Evolutionary conservation across 2,329 filamentous ascomycete species (phyloP).

Genomic region (Arthrobotrys sinensis): DNA sequence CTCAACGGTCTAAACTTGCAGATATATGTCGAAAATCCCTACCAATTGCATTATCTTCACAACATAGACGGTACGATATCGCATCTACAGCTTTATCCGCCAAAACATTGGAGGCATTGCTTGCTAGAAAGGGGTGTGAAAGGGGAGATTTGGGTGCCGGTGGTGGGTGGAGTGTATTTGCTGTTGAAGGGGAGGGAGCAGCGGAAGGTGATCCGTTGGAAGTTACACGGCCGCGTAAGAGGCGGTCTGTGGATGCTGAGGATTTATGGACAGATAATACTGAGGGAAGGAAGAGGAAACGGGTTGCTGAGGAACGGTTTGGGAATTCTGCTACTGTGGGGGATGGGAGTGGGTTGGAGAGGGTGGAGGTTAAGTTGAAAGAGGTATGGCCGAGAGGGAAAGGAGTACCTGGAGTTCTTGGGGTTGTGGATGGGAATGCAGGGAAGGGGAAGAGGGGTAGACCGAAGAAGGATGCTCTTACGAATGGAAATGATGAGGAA

Average conservation of each 20-base stretch:
- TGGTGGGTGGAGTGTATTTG: constrained; percentile 85
- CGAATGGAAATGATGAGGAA: constrained; percentile 50
- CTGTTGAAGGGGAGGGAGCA: constrained; percentile 74
- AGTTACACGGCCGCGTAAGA: constrained; percentile 65
- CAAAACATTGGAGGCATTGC: constrained; percentile 78
- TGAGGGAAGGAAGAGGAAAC: constrained; percentile 72
- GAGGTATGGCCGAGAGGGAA: constrained; percentile 71
- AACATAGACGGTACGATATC: constrained; percentile 80
- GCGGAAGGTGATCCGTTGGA: constrained; percentile 71
- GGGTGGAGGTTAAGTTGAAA: constrained; percentile 74
- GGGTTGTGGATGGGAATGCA: constrained; percentile 22
- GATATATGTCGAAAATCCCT: constrained; percentile 83
- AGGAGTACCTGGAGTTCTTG: constrained; percentile 29
- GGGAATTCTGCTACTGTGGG: constrained; percentile 74
- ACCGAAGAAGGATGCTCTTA: constrained; percentile 42
- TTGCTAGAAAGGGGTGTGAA: constrained; percentile 78
- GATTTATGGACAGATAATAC: constrained; percentile 62
- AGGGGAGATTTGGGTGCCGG: constrained; percentile 79
- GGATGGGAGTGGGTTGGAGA: constrained; percentile 76
- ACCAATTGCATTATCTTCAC: constrained; percentile 84
- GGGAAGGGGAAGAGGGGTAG: constrained; percentile 46
- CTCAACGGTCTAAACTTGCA: constrained; percentile 72
- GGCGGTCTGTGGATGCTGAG: constrained; percentile 69
- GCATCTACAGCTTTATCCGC: constrained; percentile 78
- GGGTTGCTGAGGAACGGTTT: constrained; percentile 79